These are phyloP conservation scores for Kingdonia uniflora DNA, from an alignment of 164 flowering plant genomes.

Conservation along the genomic window DNA sequence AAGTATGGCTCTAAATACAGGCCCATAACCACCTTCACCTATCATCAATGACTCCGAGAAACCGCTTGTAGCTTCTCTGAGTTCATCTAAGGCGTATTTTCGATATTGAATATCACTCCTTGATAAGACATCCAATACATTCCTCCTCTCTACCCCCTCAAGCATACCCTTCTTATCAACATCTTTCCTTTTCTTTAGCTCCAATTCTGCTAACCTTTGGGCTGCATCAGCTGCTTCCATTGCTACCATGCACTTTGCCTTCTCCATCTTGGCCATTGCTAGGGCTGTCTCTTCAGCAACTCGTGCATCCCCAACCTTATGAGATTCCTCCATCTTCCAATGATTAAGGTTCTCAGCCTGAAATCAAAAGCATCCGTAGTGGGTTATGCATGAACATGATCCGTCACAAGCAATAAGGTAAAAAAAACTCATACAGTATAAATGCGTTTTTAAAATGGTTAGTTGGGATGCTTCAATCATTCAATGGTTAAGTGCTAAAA, in stretches of 20 bases:
- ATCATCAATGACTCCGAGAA: slow-evolving; percentile 35
- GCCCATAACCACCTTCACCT: slow-evolving; percentile 87
- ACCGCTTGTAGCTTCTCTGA: slow-evolving; percentile 44
- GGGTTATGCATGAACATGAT: neutral
- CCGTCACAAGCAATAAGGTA: too few species aligned
- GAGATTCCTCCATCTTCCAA: slow-evolving; percentile 48
- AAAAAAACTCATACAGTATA: too few species aligned
- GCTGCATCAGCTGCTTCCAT: slow-evolving; percentile 55
- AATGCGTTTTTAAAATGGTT: too few species aligned
- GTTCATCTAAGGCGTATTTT: slow-evolving; percentile 51
- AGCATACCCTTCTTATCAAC: neutral
- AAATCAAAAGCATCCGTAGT: neutral
- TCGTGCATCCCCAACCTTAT: slow-evolving; percentile 43
- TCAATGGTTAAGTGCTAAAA: too few species aligned
- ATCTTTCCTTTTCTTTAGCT: slow-evolving; percentile 25
- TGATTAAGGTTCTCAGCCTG: slow-evolving; percentile 48
- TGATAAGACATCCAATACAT: slow-evolving; percentile 29
- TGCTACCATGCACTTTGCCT: slow-evolving; percentile 53
- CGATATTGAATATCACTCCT: slow-evolving; percentile 38
- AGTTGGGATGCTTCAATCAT: too few species aligned
- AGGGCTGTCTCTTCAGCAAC: slow-evolving; percentile 50
- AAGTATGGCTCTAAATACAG: slow-evolving; percentile 48
- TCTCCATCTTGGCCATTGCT: slow-evolving; percentile 46
- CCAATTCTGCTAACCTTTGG: slow-evolving; percentile 53
- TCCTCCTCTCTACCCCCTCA: slow-evolving; percentile 38